These are phyloP conservation scores for Berberis vulgaris DNA, from an alignment of 164 flowering plant species.

Conservation along the genomic window DNA sequence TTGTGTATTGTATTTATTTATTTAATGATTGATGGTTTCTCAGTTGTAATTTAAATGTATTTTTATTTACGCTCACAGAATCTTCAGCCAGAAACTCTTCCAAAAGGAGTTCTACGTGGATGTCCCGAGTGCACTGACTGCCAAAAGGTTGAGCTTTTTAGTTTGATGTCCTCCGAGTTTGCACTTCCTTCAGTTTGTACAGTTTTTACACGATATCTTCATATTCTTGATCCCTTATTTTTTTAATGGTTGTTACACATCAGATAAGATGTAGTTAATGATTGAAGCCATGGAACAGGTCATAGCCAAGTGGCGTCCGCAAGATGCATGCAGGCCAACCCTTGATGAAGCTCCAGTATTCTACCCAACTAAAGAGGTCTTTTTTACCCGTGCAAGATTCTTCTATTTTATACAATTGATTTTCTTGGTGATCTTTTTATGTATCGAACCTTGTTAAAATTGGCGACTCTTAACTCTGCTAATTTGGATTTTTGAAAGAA, in stretches of 20 bases:
- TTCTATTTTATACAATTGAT: too few species aligned
- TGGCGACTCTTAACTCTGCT: too few species aligned
- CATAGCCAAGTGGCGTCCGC: slow-evolving; percentile 76
- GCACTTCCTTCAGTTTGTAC: too few species aligned
- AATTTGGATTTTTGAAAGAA: too few species aligned
- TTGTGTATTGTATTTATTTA: too few species aligned
- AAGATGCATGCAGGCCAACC: slow-evolving; percentile 54
- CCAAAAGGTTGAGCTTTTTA: slow-evolving; percentile 59
- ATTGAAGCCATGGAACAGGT: slow-evolving; percentile 47
- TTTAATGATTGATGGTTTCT: too few species aligned
- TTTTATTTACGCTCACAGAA: slow-evolving; percentile 25
- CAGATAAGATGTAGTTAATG: slow-evolving; percentile 2
- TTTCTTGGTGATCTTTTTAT: not conserved
- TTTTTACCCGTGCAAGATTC: not conserved
- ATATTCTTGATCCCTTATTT: not conserved
- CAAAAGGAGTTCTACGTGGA: slow-evolving; percentile 86
- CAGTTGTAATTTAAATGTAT: too few species aligned
- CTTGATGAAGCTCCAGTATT: slow-evolving; percentile 89
- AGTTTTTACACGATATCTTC: not conserved
- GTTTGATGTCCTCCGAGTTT: not conserved
- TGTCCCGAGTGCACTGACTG: slow-evolving; percentile 69
- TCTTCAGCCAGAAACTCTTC: slow-evolving; percentile 32
- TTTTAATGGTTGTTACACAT: not conserved
- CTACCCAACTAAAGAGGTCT: slow-evolving; percentile 92
- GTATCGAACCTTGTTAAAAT: not conserved